phyloP scores from a whole-genome alignment of 257 asterid species.

The Dorcoceras hygrometricum region DNA sequence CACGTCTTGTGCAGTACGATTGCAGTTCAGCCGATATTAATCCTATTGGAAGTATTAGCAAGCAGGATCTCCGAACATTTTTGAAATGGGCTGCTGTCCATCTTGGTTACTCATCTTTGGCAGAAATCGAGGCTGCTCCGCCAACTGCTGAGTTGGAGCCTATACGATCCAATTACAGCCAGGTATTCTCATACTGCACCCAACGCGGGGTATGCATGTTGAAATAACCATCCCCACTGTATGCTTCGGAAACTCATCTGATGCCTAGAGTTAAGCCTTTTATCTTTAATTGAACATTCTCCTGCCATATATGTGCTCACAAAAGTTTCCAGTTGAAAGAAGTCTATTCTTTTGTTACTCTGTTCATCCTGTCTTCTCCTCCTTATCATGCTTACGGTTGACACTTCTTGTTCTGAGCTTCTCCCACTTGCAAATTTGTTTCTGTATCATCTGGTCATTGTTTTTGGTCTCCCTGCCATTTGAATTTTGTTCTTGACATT shows the following conservation, averaged over 20 bases:
- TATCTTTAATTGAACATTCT: not conserved
- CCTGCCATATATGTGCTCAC: not conserved
- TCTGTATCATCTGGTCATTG: constrained; percentile 5
- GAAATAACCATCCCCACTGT: not conserved
- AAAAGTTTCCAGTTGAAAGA: not conserved
- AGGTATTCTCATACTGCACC: constrained; percentile 41
- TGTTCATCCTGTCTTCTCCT: not conserved
- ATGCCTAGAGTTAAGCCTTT: not conserved
- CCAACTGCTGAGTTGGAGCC: constrained; percentile 98
- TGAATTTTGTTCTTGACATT: not conserved
- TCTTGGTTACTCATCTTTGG: constrained; percentile 83
- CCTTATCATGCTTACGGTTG: constrained; percentile 3
- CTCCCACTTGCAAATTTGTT: not conserved
- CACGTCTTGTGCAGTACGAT: constrained; percentile 63
- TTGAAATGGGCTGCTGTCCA: constrained; percentile 84
- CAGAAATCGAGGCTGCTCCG: constrained; percentile 89
- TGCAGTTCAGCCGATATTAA: constrained; percentile 98
- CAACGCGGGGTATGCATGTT: not conserved
- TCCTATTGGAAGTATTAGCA: constrained; percentile 94
- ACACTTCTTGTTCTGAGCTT: not conserved
- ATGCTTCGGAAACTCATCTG: not conserved
- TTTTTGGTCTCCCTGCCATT: not conserved
- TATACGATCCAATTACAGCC: constrained; percentile 71
- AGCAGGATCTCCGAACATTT: constrained; percentile 78
- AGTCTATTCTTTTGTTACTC: not conserved